A percentile compares a stretch with the other conserved stretches of the same genome.
These are phyloP conservation scores for Suhomyces bokatorum DNA, from an alignment of 1,139 yeast species.

Conservation along the genomic window DNA sequence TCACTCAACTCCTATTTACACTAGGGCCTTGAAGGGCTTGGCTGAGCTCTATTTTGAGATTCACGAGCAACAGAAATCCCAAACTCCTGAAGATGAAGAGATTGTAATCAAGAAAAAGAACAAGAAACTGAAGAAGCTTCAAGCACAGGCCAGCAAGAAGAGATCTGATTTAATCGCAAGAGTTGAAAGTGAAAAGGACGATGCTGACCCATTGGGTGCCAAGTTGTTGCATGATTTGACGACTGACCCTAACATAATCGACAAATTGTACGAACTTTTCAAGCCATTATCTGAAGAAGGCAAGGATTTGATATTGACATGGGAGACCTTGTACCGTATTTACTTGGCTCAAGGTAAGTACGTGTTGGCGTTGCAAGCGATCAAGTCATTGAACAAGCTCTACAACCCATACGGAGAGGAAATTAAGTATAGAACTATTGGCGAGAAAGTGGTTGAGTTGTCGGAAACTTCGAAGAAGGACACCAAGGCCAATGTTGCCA, in stretches of 20 bases:
- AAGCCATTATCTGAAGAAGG: slow-evolving; percentile 41
- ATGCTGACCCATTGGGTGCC: slow-evolving; percentile 52
- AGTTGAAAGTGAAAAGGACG: slow-evolving; percentile 47
- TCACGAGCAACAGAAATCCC: slow-evolving; percentile 24
- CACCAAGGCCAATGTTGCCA: slow-evolving; percentile 37
- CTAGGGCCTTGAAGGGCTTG: slow-evolving; percentile 69
- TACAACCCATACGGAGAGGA: slow-evolving; percentile 21
- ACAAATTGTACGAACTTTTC: slow-evolving; percentile 29
- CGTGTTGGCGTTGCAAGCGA: slow-evolving; percentile 48
- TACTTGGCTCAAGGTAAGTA: slow-evolving; percentile 45
- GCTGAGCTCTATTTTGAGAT: slow-evolving; percentile 57
- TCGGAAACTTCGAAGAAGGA: slow-evolving; percentile 28
- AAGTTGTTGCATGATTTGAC: slow-evolving; percentile 34
- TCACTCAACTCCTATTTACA: slow-evolving; percentile 67
- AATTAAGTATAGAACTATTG: slow-evolving; percentile 24
- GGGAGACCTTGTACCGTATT: slow-evolving; percentile 41
- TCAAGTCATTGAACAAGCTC: slow-evolving; percentile 38
- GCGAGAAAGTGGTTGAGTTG: slow-evolving; percentile 29
- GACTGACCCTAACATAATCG: slow-evolving; percentile 27
- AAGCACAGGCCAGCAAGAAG: slow-evolving; percentile 40
- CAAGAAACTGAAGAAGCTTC: slow-evolving; percentile 34
- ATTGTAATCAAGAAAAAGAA: slow-evolving; percentile 24
- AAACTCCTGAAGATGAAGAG: slow-evolving; percentile 19
- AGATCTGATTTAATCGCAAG: slow-evolving; percentile 39
- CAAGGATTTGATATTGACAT: slow-evolving; percentile 31